phyloP scores from a whole-genome alignment of 805 yeast genomes.

The Yarrowia deformans region DNA sequence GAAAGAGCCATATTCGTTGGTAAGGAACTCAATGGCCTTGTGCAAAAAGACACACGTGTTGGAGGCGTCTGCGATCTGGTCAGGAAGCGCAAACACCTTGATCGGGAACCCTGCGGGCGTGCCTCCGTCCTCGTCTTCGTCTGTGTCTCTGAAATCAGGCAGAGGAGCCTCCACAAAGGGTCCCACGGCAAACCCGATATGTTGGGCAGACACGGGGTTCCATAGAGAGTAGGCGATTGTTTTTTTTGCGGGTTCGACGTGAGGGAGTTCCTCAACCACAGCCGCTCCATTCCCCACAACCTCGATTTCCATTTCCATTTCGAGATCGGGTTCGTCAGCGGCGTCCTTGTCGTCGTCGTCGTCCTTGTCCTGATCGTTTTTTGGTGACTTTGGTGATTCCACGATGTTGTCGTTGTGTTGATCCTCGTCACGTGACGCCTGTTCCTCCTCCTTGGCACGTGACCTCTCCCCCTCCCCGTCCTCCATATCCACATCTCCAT shows the following conservation, averaged over 20 bases:
- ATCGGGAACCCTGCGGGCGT: constrained; percentile 56
- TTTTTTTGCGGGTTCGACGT: constrained; percentile 71
- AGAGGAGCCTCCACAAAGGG: constrained; percentile 74
- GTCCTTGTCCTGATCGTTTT: too few species aligned
- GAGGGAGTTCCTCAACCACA: constrained; percentile 73
- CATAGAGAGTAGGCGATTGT: constrained; percentile 73
- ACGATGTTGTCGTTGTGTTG: too few species aligned
- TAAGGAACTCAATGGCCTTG: constrained; percentile 80
- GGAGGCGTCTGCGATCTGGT: constrained; percentile 60
- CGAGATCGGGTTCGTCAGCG: constrained; percentile 44
- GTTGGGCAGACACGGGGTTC: constrained; percentile 91
- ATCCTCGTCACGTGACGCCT: too few species aligned
- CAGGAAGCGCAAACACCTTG: constrained; percentile 69
- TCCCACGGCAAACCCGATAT: constrained; percentile 94
- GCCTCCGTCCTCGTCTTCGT: constrained; percentile 51
- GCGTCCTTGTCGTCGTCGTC: constrained; percentile 31
- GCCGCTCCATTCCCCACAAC: constrained; percentile 47
- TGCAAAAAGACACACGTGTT: constrained; percentile 80
- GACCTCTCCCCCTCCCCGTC: background rate
- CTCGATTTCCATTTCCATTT: constrained; percentile 44
- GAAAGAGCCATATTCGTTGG: constrained; percentile 89
- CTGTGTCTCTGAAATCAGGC: constrained; percentile 54
- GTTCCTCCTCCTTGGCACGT: background rate
- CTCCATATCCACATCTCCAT: background rate
- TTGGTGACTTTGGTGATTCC: too few species aligned